Base-by-base conservation (phyloP, 176 grass and related monocot species). In the Avena atlantica region DNA sequence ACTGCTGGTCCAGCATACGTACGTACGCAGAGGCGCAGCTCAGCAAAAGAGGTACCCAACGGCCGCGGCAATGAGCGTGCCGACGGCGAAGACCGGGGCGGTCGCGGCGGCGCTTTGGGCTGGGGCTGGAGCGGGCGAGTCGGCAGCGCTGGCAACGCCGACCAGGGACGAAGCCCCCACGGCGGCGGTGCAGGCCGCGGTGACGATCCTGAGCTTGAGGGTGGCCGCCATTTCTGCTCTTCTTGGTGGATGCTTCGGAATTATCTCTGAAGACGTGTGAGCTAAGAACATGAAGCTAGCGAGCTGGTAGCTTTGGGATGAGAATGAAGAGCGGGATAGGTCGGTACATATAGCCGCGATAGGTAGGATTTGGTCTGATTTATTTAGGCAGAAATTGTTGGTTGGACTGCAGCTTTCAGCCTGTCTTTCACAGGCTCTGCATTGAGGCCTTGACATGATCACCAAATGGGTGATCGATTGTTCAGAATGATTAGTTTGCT, bases 31-130 rank as follows among this genome's bases (percentile, higher is more conserved):
- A 11, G 49, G 49, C 73, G 64, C 34, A 66, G 37, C 68, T 91
- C 81, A 91, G 68, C 75, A 84, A 81, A 91, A 88, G 81, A 91
- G 69, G 85, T 91, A 91, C 76, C 89, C 85, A 14, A 81, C 68
- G 60, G 81, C 89, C 24, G 68, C 76, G 1, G 78, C 60, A 67
- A 70, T 37, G 68, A 91, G 13, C 10, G 85, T 14, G 40, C 63
- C 84, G 16, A 55, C 17, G 2, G 81, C 85, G 25, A 91, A 27
- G 4, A 68, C 76, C 9, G 85, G 68, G 27, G 37, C n/a, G 17
- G 81, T 40, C 36, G 40, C 36, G 49, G 85, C 76, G 3, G 85
- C 79, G 1, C 23, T 64, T 12, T 63, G 85, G 19, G 6, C 7
- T 1, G 81, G 89, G 11, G 58, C 50, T n/a, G 85, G 81, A 20